Base-by-base conservation (phyloP, 1,284 basidiomycete genomes). In the Ceratobasidium sp. region DNA sequence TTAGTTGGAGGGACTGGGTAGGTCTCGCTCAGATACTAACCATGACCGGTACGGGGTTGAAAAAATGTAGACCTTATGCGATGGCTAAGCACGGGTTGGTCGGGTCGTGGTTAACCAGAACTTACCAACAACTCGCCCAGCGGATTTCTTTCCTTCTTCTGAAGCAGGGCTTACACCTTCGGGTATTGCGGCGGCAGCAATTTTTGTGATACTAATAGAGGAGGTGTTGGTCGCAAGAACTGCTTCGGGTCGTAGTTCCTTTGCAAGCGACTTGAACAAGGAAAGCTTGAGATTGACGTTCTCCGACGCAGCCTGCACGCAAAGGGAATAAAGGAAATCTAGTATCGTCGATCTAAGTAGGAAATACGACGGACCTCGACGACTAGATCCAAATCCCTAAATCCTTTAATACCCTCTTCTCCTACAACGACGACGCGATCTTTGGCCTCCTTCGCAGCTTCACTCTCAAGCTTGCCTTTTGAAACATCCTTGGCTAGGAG, bases 1-100 rank as follows among this genome's bases (percentile, higher is more conserved):
- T n/a, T 78, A 79, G 13, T 79, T 77, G 42, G 77, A 68, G 20
- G 23, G 44, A n/a, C 33, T 10, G 10, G 52, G 4, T n/a, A 33
- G 33, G 33, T 17, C 5, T 13, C 7, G 42, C 38, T 38, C 54
- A 71, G 57, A 80, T 68, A 82, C 88, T 78, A 81, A 93, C 93
- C 96, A 98, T 98, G 54, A 96, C 93, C 4, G 95, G 95, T 2
- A 97, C 96, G 3, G 96, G 96, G 84, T 98, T 98, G 87, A 98
- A 98, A 87, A 97, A 98, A 85, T 98, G 96, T 59, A 97, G 86
- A 15, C 96, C 94, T 93, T 77, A 54, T 38, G 44, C 46, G 50
- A 83, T 78, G 66, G n/a, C 57, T 42, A 62, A 77, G 13, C 4
- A 4, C n/a, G 56, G 6, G 15, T 26, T 57, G n/a, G 10, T 9